Evolutionary conservation across 1,284 basidiomycete species (phyloP), one percentile per base, ranked within the genome.

Genomic region (Phenoliferia sp.): DNA sequence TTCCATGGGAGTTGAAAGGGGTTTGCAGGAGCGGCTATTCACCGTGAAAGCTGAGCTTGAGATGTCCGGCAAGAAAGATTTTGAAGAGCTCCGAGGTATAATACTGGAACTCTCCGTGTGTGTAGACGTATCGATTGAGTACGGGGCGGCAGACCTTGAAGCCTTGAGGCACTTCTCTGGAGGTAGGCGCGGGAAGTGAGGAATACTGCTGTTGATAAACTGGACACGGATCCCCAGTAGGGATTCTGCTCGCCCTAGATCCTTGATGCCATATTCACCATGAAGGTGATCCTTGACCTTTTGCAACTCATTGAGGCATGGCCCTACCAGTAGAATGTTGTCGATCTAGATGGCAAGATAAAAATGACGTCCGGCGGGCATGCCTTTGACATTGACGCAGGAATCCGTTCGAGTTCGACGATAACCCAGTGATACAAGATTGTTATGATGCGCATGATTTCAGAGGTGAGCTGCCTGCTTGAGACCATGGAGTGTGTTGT

Each of bases 141-240:
- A 75, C 75, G 3, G 80, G 80, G n/a, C 80, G 73, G 63, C 72
- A 72, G 22, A 80, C 74, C 68, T 88, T 91, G 73, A 94, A 78
- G 74, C 94, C 94, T 83, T 95, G 98, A 70, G 87, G 83, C 0
- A 84, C 82, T 28, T 97, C 85, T 75, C 87, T 89, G 67, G 92
- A 81, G 0, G 88, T 84, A 2, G 88, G n/a, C n/a, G n/a, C n/a
- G n/a, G n/a, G n/a, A n/a, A n/a, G n/a, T n/a, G n/a, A n/a, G n/a
- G n/a, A n/a, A n/a, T n/a, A n/a, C n/a, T n/a, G n/a, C n/a, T n/a
- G n/a, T n/a, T n/a, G n/a, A n/a, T n/a, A n/a, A n/a, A n/a, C n/a
- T n/a, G 81, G 12, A 56, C 56, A 28, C n/a, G 79, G 39, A 44
- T 44, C 15, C 39, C 39, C 15, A 44, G 39, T 12, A 44, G 12